A percentile compares a stretch with the other conserved stretches of the same genome.
Evolutionary conservation across 1,139 yeast genomes (phyloP).

Genomic region (Geotrichum macrosporum): DNA sequence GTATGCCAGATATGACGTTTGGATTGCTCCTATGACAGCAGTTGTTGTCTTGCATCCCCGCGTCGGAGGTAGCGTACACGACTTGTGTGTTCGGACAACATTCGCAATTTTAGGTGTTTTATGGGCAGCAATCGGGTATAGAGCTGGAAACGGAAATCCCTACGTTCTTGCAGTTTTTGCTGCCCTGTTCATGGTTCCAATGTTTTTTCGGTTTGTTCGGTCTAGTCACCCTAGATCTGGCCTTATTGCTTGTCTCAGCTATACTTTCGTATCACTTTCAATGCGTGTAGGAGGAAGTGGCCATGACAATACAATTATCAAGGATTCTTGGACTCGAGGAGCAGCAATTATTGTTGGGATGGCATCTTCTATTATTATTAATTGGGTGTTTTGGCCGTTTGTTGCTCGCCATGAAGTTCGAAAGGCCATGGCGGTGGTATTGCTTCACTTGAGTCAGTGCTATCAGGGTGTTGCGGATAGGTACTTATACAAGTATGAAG

Average conservation of each 20-base stretch:
- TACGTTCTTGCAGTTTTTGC: conserved; percentile 44
- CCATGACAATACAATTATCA: conserved; percentile 20
- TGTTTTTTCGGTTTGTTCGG: conserved; percentile 34
- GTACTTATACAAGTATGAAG: conserved; percentile 45
- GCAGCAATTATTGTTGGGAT: conserved; percentile 42
- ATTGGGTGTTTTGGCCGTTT: conserved; percentile 51
- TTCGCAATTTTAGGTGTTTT: conserved; percentile 43
- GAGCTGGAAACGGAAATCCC: conserved; percentile 40
- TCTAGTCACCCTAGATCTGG: conserved; percentile 43
- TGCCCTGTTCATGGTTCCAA: conserved; percentile 32
- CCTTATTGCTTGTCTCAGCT: conserved; percentile 41
- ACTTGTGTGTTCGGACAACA: conserved; percentile 36
- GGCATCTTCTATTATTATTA: conserved; percentile 39
- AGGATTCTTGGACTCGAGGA: conserved; percentile 42
- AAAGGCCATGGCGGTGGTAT: conserved; percentile 40
- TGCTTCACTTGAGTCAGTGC: conserved; percentile 44
- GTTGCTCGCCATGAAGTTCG: conserved; percentile 45
- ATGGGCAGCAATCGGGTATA: conserved; percentile 47
- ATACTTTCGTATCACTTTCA: conserved; percentile 42
- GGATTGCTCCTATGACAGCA: conserved; percentile 44
- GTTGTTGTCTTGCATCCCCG: conserved; percentile 43
- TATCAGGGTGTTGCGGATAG: conserved; percentile 48
- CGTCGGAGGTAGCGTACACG: conserved; percentile 44
- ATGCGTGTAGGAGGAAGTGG: conserved; percentile 23
- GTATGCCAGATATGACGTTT: conserved; percentile 44